Base-by-base conservation (phyloP, 192 early-diverging fungal species). In the Pilobolus umbonatus region DNA sequence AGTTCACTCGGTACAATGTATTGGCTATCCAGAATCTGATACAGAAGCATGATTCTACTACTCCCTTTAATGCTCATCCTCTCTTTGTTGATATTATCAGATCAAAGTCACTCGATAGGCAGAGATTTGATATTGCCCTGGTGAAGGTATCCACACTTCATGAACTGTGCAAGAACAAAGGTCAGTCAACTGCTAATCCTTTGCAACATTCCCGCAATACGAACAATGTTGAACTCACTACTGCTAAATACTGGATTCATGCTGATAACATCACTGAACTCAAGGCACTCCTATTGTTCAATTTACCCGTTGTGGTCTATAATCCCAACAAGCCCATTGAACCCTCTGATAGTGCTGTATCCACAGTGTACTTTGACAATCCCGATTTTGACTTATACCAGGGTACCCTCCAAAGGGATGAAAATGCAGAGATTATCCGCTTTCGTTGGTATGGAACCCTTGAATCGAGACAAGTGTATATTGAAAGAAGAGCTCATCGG, bases 221-320 rank as follows among this genome's bases (percentile, higher is more conserved):
- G 35, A 69, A 64, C 39, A 61, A 61, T 14, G 88, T 95, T 78
- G 88, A 94, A 21, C 81, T 93, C 29, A 82, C 85, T 55, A 92
- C 94, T 5, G 87, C 83, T 57, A 96, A 96, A 75, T 98, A 93
- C 76, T 98, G 94, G 94, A 92, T 98, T 4, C 94, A 96, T 68
- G 89, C 89, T 2, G 92, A 96, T 69, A 94, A 98, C 68, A 85
- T 98, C 36, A 91, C 90, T 60, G 94, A 95, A 75, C 88, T 98
- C 65, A 95, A 96, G 68, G 86, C 88, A 52, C 85, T 85, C 54
- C 87, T 98, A 31, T 81, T 98, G 8, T 88, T 90, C 68, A 86
- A 94, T 53, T 77, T 98, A 30, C 95, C 95, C 1, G 94, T 98
- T 25, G 78, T 96, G 34, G 80, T 96, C 30, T 95, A 91, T 68